Base-by-base conservation (phyloP, 2,329 filamentous ascomycete genomes). In the Septoria linicola region DNA sequence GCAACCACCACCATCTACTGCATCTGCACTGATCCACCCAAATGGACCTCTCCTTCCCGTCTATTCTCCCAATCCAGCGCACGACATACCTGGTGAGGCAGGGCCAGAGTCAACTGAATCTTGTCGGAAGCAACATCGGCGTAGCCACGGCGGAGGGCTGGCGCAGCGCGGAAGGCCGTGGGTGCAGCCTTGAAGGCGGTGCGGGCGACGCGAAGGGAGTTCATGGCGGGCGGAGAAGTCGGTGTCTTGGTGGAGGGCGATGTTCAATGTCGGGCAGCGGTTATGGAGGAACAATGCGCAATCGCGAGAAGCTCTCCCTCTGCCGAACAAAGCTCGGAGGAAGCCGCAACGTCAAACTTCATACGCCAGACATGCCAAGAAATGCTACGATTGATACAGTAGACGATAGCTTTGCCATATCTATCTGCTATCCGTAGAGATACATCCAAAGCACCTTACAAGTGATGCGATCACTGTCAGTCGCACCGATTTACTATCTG, bases 21-120 rank as follows among this genome's bases (percentile, higher is more conserved):
- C 19, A 8, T 41, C n/a, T 17, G 17, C 16, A 11, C 14, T 17
- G 27, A 34, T 19, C 2, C 11, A 2, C n/a, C 14, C 42, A 17
- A n/a, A 17, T 32, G 13, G 19, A n/a, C 32, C n/a, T 21, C 46
- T 49, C 31, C 39, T 37, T 4, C 13, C 21, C 42, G n/a, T n/a
- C n/a, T n/a, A n/a, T n/a, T n/a, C n/a, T n/a, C n/a, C n/a, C n/a
- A n/a, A n/a, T n/a, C n/a, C n/a, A n/a, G n/a, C n/a, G n/a, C 13
- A 39, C 8, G 16, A 61, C 88, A 76, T 89, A 97, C 93, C 90
- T 96, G 88, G 79, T 97, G 92, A 78, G 93, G 93, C 67, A 99
- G 88, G 73, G 88, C 84, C 79, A 99, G 81, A 81, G 89, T 96
- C 79, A 99, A 85, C 85, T 95, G 95, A 82, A 99, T 95, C 73